Evolutionary conservation across 1,284 basidiomycete species (phyloP).

Genomic region (Violaceomyces palustris): DNA sequence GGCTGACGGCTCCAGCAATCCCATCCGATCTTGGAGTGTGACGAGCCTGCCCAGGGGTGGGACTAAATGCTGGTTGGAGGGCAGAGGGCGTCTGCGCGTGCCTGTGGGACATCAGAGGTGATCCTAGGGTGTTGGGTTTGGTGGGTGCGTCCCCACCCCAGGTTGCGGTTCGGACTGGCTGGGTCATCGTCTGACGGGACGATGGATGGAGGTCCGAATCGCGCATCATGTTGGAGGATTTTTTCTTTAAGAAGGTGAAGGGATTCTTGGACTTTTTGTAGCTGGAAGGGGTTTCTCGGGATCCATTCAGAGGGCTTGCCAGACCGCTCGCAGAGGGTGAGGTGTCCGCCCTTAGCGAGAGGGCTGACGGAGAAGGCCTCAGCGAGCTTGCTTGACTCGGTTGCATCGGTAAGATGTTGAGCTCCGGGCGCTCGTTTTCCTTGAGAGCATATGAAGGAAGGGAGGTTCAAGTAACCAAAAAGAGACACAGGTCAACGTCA

Average conservation of each 20-base stretch:
- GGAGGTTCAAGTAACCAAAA: too few relatives aligned
- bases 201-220: too few relatives aligned
- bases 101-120: too few relatives aligned
- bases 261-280: slow-evolving; percentile 37
- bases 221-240: slow-evolving; percentile 11
- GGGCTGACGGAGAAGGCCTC: slow-evolving; percentile 13
- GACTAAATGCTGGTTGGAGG: too few relatives aligned
- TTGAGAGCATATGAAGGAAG: slow-evolving; percentile 2
- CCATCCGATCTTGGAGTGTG: too few relatives aligned
- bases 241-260: slow-evolving; percentile 42
- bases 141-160: too few relatives aligned
- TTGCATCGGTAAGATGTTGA: not conserved
- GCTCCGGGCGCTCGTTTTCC: slow-evolving; percentile 9
- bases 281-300: slow-evolving; percentile 7
- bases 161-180: too few relatives aligned
- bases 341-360: slow-evolving; percentile 17
- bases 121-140: too few relatives aligned
- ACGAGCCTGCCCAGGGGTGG: too few relatives aligned
- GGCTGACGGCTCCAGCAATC: slow-evolving; percentile 13
- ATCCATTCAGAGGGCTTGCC: slow-evolving; percentile 21
- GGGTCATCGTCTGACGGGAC: too few relatives aligned
- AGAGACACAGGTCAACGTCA: too few relatives aligned
- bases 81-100: too few relatives aligned
- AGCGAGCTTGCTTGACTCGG: not conserved
- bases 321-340: slow-evolving; percentile 31